phyloP scores from a whole-genome alignment of 345 rosid species.

The Syzygium jambos region DNA sequence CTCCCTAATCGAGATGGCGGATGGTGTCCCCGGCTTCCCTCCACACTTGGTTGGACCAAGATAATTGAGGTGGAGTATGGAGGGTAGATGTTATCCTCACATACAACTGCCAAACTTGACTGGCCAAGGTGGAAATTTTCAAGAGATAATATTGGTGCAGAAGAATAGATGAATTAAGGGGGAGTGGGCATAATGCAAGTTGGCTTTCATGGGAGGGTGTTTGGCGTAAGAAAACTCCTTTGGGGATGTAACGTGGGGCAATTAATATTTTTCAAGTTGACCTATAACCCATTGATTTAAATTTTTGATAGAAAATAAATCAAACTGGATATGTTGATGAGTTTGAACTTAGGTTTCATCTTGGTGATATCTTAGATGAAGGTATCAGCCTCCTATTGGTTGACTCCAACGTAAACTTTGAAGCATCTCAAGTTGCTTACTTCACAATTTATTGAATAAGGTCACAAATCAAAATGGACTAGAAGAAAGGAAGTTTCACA shows the following conservation, averaged over 20 bases:
- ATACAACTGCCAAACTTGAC: background rate
- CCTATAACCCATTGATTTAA: background rate
- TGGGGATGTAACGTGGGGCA: background rate
- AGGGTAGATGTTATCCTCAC: background rate
- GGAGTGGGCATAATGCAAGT: background rate
- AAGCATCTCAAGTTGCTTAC: background rate
- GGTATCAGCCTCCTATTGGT: background rate
- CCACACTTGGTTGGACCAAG: background rate
- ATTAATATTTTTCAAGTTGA: background rate
- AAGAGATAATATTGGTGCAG: background rate
- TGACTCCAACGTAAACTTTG: background rate
- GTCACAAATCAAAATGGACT: background rate
- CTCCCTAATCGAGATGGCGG: background rate
- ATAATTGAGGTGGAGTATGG: background rate
- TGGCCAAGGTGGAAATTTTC: background rate
- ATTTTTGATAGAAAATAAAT: background rate
- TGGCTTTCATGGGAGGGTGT: background rate
- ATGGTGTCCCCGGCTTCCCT: background rate
- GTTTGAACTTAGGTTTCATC: background rate
- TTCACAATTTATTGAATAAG: background rate
- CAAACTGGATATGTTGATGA: fast-evolving
- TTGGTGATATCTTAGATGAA: background rate
- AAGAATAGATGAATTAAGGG: background rate
- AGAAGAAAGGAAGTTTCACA: background rate
- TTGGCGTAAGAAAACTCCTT: too few relatives aligned